A percentile compares a stretch with the other conserved stretches of the same genome.
phyloP scores from a whole-genome alignment of 2,329 filamentous ascomycete species.

The Beauveria sp. region DNA sequence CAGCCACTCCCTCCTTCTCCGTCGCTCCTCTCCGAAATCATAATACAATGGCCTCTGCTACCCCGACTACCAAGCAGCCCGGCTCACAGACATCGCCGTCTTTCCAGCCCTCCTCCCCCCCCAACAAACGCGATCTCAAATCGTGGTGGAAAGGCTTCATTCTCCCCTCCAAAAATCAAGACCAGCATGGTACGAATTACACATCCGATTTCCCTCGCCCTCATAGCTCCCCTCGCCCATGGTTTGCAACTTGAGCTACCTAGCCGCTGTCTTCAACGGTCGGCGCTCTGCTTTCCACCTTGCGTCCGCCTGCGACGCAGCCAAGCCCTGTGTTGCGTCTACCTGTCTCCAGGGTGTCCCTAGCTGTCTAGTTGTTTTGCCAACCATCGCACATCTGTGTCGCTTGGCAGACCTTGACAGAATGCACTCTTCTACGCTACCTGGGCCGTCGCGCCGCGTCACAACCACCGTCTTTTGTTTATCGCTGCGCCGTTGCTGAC shows the following conservation, averaged over 20 bases:
- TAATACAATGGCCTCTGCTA: conserved; percentile 8
- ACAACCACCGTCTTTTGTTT: background rate
- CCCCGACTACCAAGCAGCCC: conserved; percentile 3
- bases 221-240: background rate
- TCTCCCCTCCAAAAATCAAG: conserved; percentile 51
- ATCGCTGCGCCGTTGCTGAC: conserved; percentile 2
- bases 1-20: background rate
- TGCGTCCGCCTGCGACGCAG: background rate
- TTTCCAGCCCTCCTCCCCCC: conserved; percentile 47
- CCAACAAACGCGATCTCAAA: conserved; percentile 78
- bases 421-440: background rate
- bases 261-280: background rate
- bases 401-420: background rate
- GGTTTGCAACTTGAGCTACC: background rate
- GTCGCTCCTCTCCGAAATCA: background rate
- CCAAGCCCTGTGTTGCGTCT: background rate
- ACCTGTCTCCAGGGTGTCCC: background rate
- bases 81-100: background rate
- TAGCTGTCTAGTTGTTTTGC: background rate
- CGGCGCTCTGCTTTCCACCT: background rate
- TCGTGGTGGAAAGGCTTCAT: conserved; percentile 99
- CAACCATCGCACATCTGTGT: background rate
- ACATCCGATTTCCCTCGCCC: background rate
- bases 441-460: background rate
- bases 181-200: conserved; percentile 41